A percentile compares a stretch with the other conserved stretches of the same genome.
Evolutionary conservation across 1,284 basidiomycete genomes (phyloP).

Genomic region (Xanthoconium separans): DNA sequence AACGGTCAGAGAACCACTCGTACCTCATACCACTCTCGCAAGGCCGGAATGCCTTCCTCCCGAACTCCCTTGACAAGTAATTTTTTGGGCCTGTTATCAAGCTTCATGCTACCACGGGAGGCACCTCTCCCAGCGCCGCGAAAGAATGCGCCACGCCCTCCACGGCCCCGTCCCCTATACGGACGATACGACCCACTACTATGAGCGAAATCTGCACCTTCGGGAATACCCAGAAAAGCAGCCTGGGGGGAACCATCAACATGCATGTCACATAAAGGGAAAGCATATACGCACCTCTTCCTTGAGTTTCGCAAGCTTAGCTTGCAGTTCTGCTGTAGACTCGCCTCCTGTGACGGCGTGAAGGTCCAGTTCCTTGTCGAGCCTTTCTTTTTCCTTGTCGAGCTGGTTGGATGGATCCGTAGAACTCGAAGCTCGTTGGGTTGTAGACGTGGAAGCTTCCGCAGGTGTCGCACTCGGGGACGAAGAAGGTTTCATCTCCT

Average conservation of each 20-base stretch:
- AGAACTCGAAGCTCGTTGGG: conserved; percentile 25
- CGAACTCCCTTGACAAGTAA: conserved; percentile 71
- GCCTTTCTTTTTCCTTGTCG: conserved; percentile 51
- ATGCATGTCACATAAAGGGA: neutral
- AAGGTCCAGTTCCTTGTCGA: conserved; percentile 77
- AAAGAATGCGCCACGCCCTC: conserved; percentile 54
- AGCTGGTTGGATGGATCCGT: conserved; percentile 14
- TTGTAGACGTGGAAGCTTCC: conserved; percentile 23
- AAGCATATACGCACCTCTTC: conserved; percentile 60
- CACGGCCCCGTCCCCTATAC: conserved; percentile 73
- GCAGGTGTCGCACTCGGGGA: conserved; percentile 32
- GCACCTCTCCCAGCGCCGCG: conserved; percentile 67
- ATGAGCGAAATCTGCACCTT: conserved; percentile 40
- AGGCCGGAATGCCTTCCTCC: conserved; percentile 53
- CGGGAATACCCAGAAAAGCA: conserved; percentile 73
- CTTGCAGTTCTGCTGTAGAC: conserved; percentile 72
- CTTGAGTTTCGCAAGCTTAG: conserved; percentile 79
- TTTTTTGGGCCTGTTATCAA: conserved; percentile 89
- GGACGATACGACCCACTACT: conserved; percentile 52
- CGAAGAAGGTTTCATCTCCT: conserved; percentile 67
- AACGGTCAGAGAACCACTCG: conserved; percentile 22
- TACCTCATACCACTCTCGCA: conserved; percentile 84
- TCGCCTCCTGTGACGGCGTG: conserved; percentile 48
- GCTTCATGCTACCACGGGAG: conserved; percentile 71
- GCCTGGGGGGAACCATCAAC: conserved; percentile 47